phyloP scores from a whole-genome alignment of 352 stramenopile species.

The Phytophthora aleatoria region DNA sequence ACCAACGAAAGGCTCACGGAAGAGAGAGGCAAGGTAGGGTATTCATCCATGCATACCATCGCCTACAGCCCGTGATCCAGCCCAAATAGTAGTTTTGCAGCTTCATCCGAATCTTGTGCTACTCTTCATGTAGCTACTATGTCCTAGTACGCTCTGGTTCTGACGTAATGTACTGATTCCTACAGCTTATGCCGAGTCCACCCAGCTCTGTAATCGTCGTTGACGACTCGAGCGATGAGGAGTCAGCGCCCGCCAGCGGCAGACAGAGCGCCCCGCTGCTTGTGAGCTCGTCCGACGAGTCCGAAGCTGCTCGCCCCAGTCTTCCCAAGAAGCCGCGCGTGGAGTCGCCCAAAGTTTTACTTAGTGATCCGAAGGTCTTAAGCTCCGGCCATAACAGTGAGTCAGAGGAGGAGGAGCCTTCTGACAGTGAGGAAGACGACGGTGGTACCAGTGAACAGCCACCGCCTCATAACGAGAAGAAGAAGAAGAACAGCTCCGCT shows the following conservation, averaged over 20 bases:
- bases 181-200: slow-evolving; percentile 33
- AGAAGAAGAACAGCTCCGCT: slow-evolving; percentile 11
- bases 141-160: slow-evolving; percentile 1
- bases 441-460: slow-evolving; percentile 6
- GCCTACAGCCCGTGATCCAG: not conserved
- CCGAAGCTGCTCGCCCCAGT: slow-evolving; percentile 16
- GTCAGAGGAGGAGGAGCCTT: slow-evolving; percentile 10
- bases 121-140: not conserved
- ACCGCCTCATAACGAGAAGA: slow-evolving; percentile 7
- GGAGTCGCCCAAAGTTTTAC: slow-evolving; percentile 8
- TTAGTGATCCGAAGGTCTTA: slow-evolving; percentile 6
- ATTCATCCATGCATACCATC: slow-evolving; percentile 1
- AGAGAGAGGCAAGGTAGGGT: slow-evolving; percentile 15
- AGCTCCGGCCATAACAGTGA: slow-evolving; percentile 6
- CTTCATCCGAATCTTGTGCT: slow-evolving; percentile 1
- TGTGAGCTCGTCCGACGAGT: slow-evolving; percentile 29
- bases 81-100: not conserved
- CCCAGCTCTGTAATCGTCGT: slow-evolving; percentile 47
- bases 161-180: slow-evolving; percentile 14
- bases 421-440: slow-evolving; percentile 4
- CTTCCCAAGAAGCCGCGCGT: slow-evolving; percentile 23
- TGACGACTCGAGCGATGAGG: slow-evolving; percentile 61
- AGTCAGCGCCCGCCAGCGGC: slow-evolving; percentile 1
- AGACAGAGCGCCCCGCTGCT: slow-evolving; percentile 13
- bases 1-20: slow-evolving; percentile 21